A percentile compares a stretch with the other conserved stretches of the same genome.
Conservation (phyloP, 2,329 filamentous ascomycete species). For the Apiospora phragmitis region DNA sequence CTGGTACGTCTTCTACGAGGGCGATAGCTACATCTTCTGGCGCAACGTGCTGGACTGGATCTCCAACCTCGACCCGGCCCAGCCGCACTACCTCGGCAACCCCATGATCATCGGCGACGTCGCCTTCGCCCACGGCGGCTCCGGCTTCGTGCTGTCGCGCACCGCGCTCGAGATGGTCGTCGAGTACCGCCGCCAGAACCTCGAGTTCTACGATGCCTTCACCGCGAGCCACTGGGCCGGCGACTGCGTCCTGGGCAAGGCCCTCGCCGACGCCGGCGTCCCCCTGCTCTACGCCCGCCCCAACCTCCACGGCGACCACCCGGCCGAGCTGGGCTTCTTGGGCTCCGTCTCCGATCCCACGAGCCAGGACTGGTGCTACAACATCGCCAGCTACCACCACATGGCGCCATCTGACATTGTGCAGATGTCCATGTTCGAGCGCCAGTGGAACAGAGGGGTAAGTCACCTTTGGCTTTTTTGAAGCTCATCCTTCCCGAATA, state of each 20-base stretch:
- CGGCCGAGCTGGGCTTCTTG: slow-evolving; percentile 43
- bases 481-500: not conserved
- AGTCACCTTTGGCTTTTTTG: slow-evolving; percentile 19
- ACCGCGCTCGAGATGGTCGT: slow-evolving; percentile 46
- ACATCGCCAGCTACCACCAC: slow-evolving; percentile 50
- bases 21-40: slow-evolving; percentile 58
- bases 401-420: slow-evolving; percentile 42
- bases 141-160: slow-evolving; percentile 52
- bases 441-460: slow-evolving; percentile 32
- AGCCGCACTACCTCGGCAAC: slow-evolving; percentile 54
- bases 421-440: slow-evolving; percentile 46
- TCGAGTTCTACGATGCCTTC: slow-evolving; percentile 43
- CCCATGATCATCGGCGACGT: slow-evolving; percentile 51
- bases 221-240: slow-evolving; percentile 49
- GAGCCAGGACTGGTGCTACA: slow-evolving; percentile 49
- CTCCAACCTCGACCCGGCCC: slow-evolving; percentile 44
- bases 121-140: slow-evolving; percentile 54
- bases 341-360: slow-evolving; percentile 39
- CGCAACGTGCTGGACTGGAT: slow-evolving; percentile 54
- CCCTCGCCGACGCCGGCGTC: slow-evolving; percentile 45
- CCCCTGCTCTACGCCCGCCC: slow-evolving; percentile 48
- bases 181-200: slow-evolving; percentile 40
- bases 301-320: slow-evolving; percentile 39
- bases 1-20: slow-evolving; percentile 62
- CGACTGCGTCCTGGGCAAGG: slow-evolving; percentile 50